These are phyloP conservation scores for Hypoxylon sp. DNA, from an alignment of 2,329 filamentous ascomycete genomes.

Conservation along the genomic window DNA sequence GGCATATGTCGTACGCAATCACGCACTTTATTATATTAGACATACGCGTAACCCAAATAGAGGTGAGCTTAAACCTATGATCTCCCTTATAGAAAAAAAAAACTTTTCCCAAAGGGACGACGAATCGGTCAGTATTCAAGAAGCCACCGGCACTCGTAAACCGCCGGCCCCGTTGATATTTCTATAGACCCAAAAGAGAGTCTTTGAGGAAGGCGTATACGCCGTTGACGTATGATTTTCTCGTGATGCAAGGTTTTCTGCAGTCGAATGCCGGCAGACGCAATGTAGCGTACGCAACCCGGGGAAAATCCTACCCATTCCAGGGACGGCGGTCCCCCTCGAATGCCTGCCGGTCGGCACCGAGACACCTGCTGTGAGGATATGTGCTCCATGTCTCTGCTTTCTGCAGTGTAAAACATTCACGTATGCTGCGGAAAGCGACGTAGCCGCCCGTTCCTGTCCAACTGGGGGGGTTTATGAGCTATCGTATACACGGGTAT, in stretches of 20 bases:
- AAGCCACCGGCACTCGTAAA: conserved; percentile 26
- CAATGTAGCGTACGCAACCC: conserved; percentile 29
- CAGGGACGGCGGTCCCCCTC: conserved; percentile 20
- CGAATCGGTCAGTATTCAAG: conserved; percentile 5
- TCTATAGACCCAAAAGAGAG: conserved; percentile 6
- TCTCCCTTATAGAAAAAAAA: conserved; percentile 7
- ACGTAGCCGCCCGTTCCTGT: conserved; percentile 47
- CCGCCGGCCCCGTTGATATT: conserved; percentile 8
- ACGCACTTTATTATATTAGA: conserved; percentile 29
- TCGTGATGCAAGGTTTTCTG: conserved; percentile 28
- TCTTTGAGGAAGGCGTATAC: conserved; percentile 13
- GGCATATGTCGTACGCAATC: conserved; percentile 43
- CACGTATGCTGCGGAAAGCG: conserved; percentile 45
- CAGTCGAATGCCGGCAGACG: conserved; percentile 32
- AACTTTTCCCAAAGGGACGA: background rate
- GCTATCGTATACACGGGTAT: conserved; percentile 55
- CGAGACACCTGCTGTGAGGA: conserved; percentile 42
- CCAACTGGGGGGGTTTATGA: conserved; percentile 24
- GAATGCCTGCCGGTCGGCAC: conserved; percentile 30
- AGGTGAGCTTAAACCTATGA: conserved; percentile 17
- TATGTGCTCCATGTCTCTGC: conserved; percentile 37
- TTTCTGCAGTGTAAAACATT: conserved; percentile 34
- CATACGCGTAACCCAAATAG: conserved; percentile 21
- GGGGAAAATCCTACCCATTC: conserved; percentile 37
- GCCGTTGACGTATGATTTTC: conserved; percentile 31